Conservation (phyloP, 192 early-diverging fungal species). For the Martensiomyces pterosporus region DNA sequence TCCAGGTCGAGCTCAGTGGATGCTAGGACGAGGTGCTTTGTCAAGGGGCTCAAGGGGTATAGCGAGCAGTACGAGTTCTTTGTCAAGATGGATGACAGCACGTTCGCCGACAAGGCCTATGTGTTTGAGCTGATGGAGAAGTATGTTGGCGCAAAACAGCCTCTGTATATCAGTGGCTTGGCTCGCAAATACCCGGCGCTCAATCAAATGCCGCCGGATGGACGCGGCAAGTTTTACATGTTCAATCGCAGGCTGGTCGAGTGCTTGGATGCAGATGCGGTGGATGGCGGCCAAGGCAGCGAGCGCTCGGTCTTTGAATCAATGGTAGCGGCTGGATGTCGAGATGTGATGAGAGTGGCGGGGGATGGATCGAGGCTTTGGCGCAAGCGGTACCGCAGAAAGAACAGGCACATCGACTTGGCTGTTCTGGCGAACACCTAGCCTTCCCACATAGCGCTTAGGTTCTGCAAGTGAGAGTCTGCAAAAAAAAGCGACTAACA, state of each 20-base stretch:
- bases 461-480: too few species aligned
- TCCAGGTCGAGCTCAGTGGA: background rate
- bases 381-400: background rate
- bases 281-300: background rate
- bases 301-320: conserved; percentile 1
- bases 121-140: background rate
- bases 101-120: background rate
- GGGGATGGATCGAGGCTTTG: background rate
- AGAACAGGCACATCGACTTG: background rate
- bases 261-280: background rate
- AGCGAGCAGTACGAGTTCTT: background rate
- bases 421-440: too few species aligned
- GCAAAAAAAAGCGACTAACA: too few species aligned
- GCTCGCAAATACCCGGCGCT: background rate
- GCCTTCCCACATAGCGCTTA: too few species aligned
- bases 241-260: background rate
- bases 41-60: background rate
- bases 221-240: conserved; percentile 6
- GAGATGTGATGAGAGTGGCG: background rate
- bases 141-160: background rate
- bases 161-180: background rate
- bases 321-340: background rate
- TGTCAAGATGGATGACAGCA: background rate
- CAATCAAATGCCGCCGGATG: background rate
- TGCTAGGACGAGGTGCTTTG: background rate